Base-by-base conservation (phyloP, 2,329 filamentous ascomycete species). In the Ceratocystis harringtonii region DNA sequence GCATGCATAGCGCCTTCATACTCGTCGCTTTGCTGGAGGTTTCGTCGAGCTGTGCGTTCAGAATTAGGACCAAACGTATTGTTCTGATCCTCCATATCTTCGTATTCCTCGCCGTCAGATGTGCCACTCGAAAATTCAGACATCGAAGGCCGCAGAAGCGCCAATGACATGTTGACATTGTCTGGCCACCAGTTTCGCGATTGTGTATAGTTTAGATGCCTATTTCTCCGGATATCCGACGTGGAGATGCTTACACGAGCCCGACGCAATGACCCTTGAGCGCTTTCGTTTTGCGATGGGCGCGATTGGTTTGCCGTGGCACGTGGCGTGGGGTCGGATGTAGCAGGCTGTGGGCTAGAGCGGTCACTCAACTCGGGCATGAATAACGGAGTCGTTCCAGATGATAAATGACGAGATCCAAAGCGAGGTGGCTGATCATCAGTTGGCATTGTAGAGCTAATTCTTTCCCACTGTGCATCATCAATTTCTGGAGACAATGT, bases 401-500 rank as follows among this genome's bases (percentile, higher is more conserved):
- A 28, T 4, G 3, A 12, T 19, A 30, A n/a, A n/a, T 17, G 8
- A n/a, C 30, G 10, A 30, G 22, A 2, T 10, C 17, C 15, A 5
- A 12, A n/a, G 17, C 2, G n/a, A 8, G 12, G 17, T 15, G 36
- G 36, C 22, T 32, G 55, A 8, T 30, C 17, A 19, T 58, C 55
- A 58, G 17, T 25, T n/a, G 28, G 55, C 28, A 58, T 58, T 32
- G 55, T 58, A 36, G 55, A n/a, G 0, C 17, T n/a, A 2, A 58
- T 36, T 19, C 30, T 30, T n/a, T 58, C 55, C 55, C 55, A 58
- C 6, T 58, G 55, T 5, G 4, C 55, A 19, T 58, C 55, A 17
- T 58, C 55, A n/a, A 58, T 36, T n/a, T 58, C 55, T 19, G 28
- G 55, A n/a, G 55, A 58, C 55, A 58, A n/a, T 36, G 55, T 58